Evolutionary conservation across 768 basidiomycete genomes (phyloP), one percentile per base, ranked within the genome.

Genomic region (Lactifluus pinguis): DNA sequence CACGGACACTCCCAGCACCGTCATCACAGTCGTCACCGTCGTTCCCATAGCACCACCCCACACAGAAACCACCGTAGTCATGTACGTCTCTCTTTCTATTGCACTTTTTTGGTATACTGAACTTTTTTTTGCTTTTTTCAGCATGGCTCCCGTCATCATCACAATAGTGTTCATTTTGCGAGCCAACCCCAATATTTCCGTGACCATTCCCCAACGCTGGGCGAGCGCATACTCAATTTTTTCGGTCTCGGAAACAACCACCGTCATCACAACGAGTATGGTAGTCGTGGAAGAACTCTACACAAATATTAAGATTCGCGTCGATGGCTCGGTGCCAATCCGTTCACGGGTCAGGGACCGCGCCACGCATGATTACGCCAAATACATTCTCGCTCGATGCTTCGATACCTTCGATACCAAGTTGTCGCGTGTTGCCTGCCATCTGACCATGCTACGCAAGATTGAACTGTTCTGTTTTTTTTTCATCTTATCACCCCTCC

Each of bases 251-350:
- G 63, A 66, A 53, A 48, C 64, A 62, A 57, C 58, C 30, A 36
- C 38, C 63, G 64, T 55, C 70, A 71, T 54, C 32, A 83, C 53
- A 83, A 84, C 71, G 71, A 78, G 65, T 71, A 79, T 41, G 84
- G 85, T 58, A 30, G 36, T 54, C 61, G 57, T 4, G 61, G 61
- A 30, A 53, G 61, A 15, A 0, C 56, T 0, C 14, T 38, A n/a
- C 21, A 49, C 52, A 62, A 62, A 30, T 58, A 58, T 19, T 52
- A 49, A 54, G 48, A 57, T 53, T 53, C 45, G 60, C 50, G 50
- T 52, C 34, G n/a, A 15, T 38, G 13, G n/a, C 50, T 52, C 25
- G 49, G 44, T 57, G 49, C 36, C 60, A 56, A 52, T 47, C 45
- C 44, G 42, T 25, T 25, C 49, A 39, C 49, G 49, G n/a, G 44